Percentiles rank a stretch among this genome's conserved stretches.
Conservation (phyloP, 345 rosid genomes). For the Pugionium cornutum region DNA sequence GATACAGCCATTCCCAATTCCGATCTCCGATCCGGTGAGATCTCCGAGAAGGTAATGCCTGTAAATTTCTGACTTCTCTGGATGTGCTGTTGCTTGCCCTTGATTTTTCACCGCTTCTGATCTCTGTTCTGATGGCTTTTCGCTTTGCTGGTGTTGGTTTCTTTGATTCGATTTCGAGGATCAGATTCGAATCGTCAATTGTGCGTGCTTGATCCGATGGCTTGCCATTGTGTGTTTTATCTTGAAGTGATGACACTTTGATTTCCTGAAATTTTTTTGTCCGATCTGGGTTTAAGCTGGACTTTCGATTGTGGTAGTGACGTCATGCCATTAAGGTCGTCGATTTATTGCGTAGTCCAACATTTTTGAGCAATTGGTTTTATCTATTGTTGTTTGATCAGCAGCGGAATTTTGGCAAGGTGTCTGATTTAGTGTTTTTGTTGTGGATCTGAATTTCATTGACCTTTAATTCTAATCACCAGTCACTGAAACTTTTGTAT, state of each 20-base stretch:
- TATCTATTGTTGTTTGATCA: background rate
- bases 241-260: no score
- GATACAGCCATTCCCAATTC: background rate
- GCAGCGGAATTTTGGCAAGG: background rate
- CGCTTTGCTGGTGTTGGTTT: no score
- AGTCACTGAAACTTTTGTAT: no score
- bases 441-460: conserved; percentile 27
- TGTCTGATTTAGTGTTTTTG: conserved; percentile 1
- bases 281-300: conserved; percentile 39
- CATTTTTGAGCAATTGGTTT: background rate
- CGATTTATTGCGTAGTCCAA: background rate
- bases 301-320: background rate
- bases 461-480: background rate
- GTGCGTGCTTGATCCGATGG: background rate
- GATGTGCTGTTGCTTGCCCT: background rate
- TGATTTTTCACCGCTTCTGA: no score
- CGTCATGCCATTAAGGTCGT: background rate
- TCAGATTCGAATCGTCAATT: background rate
- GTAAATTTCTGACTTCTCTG: background rate
- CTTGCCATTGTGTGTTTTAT: no score
- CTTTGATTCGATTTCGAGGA: no score
- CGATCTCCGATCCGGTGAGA: conserved; percentile 27
- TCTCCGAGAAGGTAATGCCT: conserved; percentile 26
- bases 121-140: no score
- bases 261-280: background rate